phyloP scores from a whole-genome alignment of 345 rosid genomes.

The Populus alba region DNA sequence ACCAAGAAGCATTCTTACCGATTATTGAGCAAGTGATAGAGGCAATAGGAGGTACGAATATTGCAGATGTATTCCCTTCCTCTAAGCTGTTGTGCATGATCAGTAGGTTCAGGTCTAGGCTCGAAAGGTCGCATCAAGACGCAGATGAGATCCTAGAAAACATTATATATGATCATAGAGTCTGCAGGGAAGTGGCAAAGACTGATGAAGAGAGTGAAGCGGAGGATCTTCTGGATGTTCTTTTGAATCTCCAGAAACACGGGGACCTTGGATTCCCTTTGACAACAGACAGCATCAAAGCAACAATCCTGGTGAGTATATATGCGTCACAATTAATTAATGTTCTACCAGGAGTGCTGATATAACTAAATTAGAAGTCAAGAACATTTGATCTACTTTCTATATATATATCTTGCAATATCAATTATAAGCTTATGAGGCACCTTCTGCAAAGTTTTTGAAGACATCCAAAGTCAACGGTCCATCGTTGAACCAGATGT shows the following conservation, averaged over 20 bases:
- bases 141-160: conserved; percentile 1
- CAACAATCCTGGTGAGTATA: conserved; percentile 10
- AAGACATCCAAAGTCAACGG: too few species aligned
- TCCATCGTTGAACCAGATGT: too few species aligned
- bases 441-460: too few species aligned
- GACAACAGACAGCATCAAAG: conserved; percentile 15
- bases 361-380: too few species aligned
- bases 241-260: conserved; percentile 13
- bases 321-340: neutral
- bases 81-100: neutral
- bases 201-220: neutral
- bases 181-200: neutral
- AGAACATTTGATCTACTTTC: too few species aligned
- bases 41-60: conserved; percentile 20
- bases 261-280: conserved; percentile 7
- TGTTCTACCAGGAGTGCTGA: too few species aligned
- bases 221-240: conserved; percentile 12
- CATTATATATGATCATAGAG: conserved; percentile 9
- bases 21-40: neutral
- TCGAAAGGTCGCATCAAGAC: neutral
- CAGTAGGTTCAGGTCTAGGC: neutral
- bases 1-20: conserved; percentile 20
- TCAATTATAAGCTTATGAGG: too few species aligned
- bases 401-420: too few species aligned
- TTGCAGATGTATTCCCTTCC: conserved; percentile 24